Evolutionary conservation across 225 moss, liverwort and hornwort genomes (phyloP), one percentile per base, ranked within the genome.

Genomic region (Thuidium tamariscinum): DNA sequence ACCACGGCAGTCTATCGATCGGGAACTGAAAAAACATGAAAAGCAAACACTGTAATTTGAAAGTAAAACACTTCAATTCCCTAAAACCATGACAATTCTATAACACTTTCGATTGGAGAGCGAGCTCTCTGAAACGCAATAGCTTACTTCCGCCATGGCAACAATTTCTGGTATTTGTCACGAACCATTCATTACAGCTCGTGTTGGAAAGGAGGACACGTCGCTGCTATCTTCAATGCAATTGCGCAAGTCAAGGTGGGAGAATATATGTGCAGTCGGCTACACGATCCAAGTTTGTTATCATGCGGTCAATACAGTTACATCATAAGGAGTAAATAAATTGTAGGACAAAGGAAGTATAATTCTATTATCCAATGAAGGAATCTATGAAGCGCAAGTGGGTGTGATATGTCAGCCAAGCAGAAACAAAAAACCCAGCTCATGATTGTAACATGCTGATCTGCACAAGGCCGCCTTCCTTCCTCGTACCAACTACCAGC

Each of bases 391-490:
- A 88, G 57, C 27, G 10, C 48, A 68, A 75, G 89, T 55, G 51
- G 81, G 81, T 81, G 77, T 73, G n/a, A 87, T 21, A 77, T 79
- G 91, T 87, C 91, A 91, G 91, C 67, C 54, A 21, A 59, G 83
- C 86, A 85, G 84, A 59, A 87, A 72, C 63, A 87, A 77, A 85
- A 87, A 84, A 84, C 65, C 77, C 66, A 26, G 46, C 66, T 78
- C 89, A 85, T 91, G 82, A 91, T 89, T 89, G 87, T 87, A 91
- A 91, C 91, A 85, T 91, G 91, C 85, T 77, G 57, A 89, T 84
- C 87, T 91, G 85, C 65, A 71, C 46, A 57, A 42, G 65, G 63
- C 74, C 74, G 41, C 49, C 29, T 54, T 68, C 26, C 27, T 55
- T 37, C n/a, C n/a, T n/a, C n/a, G n/a, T n/a, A n/a, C n/a, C n/a